Evolutionary conservation across 441 rosid species (phyloP).

Genomic region (Syzygium malaccense): DNA sequence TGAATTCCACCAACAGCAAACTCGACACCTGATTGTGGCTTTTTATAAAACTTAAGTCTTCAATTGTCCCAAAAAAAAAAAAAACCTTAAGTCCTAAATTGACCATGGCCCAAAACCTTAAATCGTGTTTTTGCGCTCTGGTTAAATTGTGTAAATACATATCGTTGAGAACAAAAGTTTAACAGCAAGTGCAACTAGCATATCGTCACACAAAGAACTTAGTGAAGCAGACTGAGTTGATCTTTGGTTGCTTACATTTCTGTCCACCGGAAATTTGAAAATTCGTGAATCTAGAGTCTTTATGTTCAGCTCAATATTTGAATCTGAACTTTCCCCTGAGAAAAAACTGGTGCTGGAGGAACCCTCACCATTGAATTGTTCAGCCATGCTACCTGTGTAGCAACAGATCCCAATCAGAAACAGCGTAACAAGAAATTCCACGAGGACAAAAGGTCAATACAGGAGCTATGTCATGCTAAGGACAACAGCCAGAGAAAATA

Average conservation of each 20-base stretch:
- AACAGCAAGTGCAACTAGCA: not conserved
- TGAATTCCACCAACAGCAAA: not conserved
- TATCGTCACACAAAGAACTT: not conserved
- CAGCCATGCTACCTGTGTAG: slow-evolving; percentile 51
- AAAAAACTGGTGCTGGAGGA: slow-evolving; percentile 36
- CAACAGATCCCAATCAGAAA: not conserved
- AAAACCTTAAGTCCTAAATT: not conserved
- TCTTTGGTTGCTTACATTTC: slow-evolving; percentile 43
- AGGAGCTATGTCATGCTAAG: not conserved
- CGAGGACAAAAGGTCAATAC: not conserved
- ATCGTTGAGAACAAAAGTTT: not conserved
- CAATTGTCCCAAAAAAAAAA: not conserved
- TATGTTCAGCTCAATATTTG: slow-evolving; percentile 62
- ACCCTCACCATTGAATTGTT: slow-evolving; percentile 39
- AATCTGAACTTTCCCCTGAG: slow-evolving; percentile 42
- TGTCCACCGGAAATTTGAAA: slow-evolving; percentile 54
- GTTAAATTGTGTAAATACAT: not conserved
- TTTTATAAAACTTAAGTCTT: not conserved
- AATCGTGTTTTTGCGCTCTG: not conserved
- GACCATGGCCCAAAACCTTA: not conserved
- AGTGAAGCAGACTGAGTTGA: not conserved
- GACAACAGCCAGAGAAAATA: not conserved
- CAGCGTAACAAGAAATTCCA: not conserved
- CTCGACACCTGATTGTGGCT: not conserved
- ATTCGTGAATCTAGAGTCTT: slow-evolving; percentile 85